Evolutionary conservation across 495 filamentous ascomycete genomes (phyloP).

Genomic region (Aspergillus incahuasiensis): DNA sequence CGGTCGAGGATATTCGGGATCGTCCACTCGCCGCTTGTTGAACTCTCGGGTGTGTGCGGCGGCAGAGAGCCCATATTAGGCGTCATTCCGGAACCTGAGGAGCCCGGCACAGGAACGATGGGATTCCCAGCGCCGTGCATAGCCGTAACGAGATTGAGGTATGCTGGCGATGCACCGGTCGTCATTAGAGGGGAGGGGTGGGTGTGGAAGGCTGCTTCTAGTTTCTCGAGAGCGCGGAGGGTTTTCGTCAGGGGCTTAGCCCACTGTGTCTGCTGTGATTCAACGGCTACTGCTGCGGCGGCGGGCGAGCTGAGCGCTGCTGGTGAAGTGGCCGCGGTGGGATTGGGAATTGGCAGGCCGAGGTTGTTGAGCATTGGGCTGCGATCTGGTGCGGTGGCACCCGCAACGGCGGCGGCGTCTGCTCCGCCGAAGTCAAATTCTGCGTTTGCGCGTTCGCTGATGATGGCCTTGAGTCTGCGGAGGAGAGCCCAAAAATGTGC

Average conservation of each 20-base stretch:
- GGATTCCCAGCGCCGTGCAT: slow-evolving; percentile 1
- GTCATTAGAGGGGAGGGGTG: slow-evolving; percentile 12
- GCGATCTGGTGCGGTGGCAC: not conserved
- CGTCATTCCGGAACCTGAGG: slow-evolving; percentile 27
- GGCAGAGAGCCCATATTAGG: slow-evolving; percentile 37
- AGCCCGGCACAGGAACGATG: slow-evolving; percentile 14
- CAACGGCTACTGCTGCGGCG: slow-evolving; percentile 22
- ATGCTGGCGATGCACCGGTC: slow-evolving; percentile 13
- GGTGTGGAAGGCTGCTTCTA: slow-evolving; percentile 36
- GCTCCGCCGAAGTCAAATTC: slow-evolving; percentile 31
- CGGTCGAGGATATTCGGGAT: slow-evolving; percentile 43
- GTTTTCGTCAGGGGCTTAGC: slow-evolving; percentile 44
- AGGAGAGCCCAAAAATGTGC: slow-evolving; percentile 37
- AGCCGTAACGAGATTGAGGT: slow-evolving; percentile 15
- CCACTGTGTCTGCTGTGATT: slow-evolving; percentile 45
- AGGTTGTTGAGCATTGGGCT: slow-evolving; percentile 27
- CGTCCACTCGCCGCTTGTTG: slow-evolving; percentile 45
- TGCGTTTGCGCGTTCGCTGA: slow-evolving; percentile 37
- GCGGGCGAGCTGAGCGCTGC: slow-evolving; percentile 7
- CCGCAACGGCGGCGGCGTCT: slow-evolving; percentile 4
- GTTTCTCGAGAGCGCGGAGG: slow-evolving; percentile 43
- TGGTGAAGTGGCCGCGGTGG: slow-evolving; percentile 25
- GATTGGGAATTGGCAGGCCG: slow-evolving; percentile 15
- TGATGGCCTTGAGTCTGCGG: slow-evolving; percentile 39
- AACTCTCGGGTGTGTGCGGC: slow-evolving; percentile 46